A percentile compares a stretch with the other conserved stretches of the same genome.
phyloP scores from a whole-genome alignment of 2,329 filamentous ascomycete species.

The Fusarium poae region DNA sequence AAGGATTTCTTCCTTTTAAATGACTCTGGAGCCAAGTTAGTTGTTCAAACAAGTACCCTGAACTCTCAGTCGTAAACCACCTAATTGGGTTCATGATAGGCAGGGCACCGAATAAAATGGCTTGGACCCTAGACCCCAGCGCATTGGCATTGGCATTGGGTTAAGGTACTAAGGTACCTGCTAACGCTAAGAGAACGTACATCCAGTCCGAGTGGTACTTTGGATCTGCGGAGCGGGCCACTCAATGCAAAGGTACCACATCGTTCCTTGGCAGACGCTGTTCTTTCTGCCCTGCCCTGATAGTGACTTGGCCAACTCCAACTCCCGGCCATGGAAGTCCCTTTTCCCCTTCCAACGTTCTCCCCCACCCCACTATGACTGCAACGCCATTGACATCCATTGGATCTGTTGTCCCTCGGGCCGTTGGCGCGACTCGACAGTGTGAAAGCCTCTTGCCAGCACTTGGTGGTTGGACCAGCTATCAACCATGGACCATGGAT shows the following conservation, averaged over 20 bases:
- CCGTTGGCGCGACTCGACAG: conserved; percentile 47
- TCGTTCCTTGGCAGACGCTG: conserved; percentile 9
- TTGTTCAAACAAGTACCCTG: conserved; percentile 2
- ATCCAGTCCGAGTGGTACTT: conserved; percentile 6
- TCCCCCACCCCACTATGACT: conserved; percentile 36
- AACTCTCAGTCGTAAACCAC: conserved; percentile 12
- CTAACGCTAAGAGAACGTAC: conserved; percentile 13
- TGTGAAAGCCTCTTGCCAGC: conserved; percentile 40
- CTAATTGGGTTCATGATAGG: conserved; percentile 37
- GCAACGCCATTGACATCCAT: conserved; percentile 29
- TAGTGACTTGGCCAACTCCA: conserved; percentile 13
- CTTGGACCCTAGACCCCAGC: conserved; percentile 39
- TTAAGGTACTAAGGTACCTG: conserved; percentile 33
- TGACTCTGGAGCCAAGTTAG: not conserved
- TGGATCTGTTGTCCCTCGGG: conserved; percentile 43
- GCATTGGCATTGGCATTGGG: conserved; percentile 24
- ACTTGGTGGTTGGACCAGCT: conserved; percentile 45
- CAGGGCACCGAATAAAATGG: conserved; percentile 32
- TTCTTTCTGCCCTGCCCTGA: conserved; percentile 4
- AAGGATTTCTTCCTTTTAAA: not conserved
- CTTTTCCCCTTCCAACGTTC: conserved; percentile 35
- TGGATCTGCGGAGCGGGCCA: conserved; percentile 22
- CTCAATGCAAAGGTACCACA: conserved; percentile 30
- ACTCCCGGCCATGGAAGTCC: conserved; percentile 23
- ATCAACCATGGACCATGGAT: conserved; percentile 37